Base-by-base conservation (phyloP, 192 early-diverging fungal genomes). In the Helicostylum pulchrum region DNA sequence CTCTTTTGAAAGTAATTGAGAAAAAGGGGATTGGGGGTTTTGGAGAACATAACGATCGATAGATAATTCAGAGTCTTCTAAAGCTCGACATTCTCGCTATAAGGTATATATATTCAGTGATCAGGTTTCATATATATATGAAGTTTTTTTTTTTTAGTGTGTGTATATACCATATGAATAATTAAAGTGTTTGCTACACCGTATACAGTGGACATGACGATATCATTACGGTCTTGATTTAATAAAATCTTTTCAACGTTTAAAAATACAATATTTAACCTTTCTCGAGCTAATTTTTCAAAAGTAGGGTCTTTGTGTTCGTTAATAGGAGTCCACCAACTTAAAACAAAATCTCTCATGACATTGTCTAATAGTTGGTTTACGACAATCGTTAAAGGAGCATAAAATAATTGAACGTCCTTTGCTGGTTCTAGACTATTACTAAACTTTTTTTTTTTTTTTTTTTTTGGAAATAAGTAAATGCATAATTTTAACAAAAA, bases 161-260 rank as follows among this genome's bases (percentile, higher is more conserved):
- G 11, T 31, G 15, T 12, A 42, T 67, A 54, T 78, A 82, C 83
- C 75, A 84, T 67, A 59, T 84, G 80, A 43, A 84, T 80, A 62
- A 84, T 84, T 39, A 84, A 75, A 23, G 66, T 80, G 53, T 82
- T 82, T 17, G 81, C 75, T 11, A 84, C 59, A 10, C 78, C 80
- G 68, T 76, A 82, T 11, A 82, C 67, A 6, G 70, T 77, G 4
- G 77, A 53, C 31, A 82, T 68, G n/a, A 79, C 75, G 32, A 82
- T 66, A 64, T 84, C 83, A 44, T 75, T 70, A 32, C 64, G 20
- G 8, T 75, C 64, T 20, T 70, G 74, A 7, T 66, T 70, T 17
- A 71, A 52, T 3, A 75, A 43, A 4, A 60, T 65, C 20, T 62
- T 62, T 58, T 75, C 74, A 0, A 75, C 42, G 15, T 49, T 66